phyloP scores from a whole-genome alignment of 108 stramenopile species.

The Seminavis robusta region DNA sequence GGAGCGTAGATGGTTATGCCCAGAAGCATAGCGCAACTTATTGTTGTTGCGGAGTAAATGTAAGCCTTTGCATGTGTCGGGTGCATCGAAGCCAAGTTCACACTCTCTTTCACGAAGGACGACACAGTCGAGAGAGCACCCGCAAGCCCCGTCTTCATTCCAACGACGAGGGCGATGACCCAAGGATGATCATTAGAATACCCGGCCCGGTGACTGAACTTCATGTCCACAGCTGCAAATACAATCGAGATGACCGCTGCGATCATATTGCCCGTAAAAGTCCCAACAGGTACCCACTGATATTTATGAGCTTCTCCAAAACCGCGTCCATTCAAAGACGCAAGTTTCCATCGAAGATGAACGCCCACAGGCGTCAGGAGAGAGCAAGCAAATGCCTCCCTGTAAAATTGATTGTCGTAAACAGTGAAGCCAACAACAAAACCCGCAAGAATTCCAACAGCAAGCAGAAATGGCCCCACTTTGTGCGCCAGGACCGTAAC shows the following conservation, averaged over 20 bases:
- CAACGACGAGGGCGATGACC: conserved; percentile 11
- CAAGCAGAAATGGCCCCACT: neutral
- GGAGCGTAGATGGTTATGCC: conserved; percentile 52
- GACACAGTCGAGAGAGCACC: conserved; percentile 81
- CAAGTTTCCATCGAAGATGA: conserved; percentile 52
- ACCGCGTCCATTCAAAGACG: conserved; percentile 48
- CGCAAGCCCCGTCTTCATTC: conserved; percentile 51
- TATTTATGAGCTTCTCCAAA: conserved; percentile 2
- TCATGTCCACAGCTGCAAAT: conserved; percentile 19
- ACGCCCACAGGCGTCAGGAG: conserved; percentile 61
- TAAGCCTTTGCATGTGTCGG: conserved; percentile 39
- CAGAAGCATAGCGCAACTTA: conserved; percentile 30
- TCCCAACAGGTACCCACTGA: conserved; percentile 70
- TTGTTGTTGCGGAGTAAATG: conserved; percentile 44
- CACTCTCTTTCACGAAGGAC: conserved; percentile 63
- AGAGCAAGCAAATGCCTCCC: conserved; percentile 40
- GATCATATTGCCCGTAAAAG: conserved; percentile 53
- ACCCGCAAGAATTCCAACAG: conserved; percentile 18
- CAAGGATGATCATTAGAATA: conserved; percentile 2
- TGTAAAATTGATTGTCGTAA: conserved; percentile 55
- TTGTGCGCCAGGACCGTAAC: no score
- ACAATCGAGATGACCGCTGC: conserved; percentile 41
- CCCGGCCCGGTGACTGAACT: conserved; percentile 1
- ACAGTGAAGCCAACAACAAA: conserved; percentile 45
- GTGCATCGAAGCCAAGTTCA: conserved; percentile 28